phyloP scores from a whole-genome alignment of 805 yeast genomes.

The Metschnikowia dekortorum region DNA sequence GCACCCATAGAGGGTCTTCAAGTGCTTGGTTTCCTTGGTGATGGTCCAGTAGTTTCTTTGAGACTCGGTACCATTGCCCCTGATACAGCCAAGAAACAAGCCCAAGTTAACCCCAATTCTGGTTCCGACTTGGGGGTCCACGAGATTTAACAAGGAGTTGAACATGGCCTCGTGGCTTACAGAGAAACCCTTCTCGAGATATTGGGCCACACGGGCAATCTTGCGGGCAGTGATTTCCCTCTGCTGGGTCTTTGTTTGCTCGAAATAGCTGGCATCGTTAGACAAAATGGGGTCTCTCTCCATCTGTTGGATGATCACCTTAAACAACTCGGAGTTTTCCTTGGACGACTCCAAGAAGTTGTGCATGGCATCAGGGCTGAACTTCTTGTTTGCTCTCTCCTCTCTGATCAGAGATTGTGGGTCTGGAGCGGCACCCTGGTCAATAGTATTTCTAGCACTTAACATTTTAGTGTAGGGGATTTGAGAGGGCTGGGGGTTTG shows the following conservation, averaged over 20 bases:
- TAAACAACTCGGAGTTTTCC: constrained; percentile 17
- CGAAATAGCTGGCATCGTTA: constrained; percentile 14
- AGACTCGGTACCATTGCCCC: constrained; percentile 20
- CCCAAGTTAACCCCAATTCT: constrained; percentile 20
- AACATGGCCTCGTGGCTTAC: constrained; percentile 7
- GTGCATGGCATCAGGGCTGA: constrained; percentile 22
- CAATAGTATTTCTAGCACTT: constrained; percentile 14
- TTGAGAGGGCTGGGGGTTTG: neutral
- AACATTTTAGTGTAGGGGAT: constrained; percentile 3
- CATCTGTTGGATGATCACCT: constrained; percentile 13
- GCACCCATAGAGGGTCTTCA: constrained; percentile 18
- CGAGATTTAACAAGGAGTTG: constrained; percentile 11
- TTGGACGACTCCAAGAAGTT: constrained; percentile 22
- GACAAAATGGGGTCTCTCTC: constrained; percentile 19
- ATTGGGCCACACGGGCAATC: constrained; percentile 18
- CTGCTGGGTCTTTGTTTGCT: constrained; percentile 18
- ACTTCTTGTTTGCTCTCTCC: constrained; percentile 18
- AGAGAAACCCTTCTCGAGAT: constrained; percentile 13
- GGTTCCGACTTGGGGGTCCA: constrained; percentile 19
- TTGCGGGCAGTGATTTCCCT: constrained; percentile 16
- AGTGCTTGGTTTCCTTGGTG: constrained; percentile 15
- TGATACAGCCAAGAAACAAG: constrained; percentile 17
- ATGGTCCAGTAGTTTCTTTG: constrained; percentile 17
- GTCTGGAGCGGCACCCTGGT: constrained; percentile 20
- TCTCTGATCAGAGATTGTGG: constrained; percentile 18